Percentiles rank a stretch among this genome's conserved stretches.
phyloP scores from a whole-genome alignment of 176 grass and related monocot species.

The Cenchrus fungigraminus region DNA sequence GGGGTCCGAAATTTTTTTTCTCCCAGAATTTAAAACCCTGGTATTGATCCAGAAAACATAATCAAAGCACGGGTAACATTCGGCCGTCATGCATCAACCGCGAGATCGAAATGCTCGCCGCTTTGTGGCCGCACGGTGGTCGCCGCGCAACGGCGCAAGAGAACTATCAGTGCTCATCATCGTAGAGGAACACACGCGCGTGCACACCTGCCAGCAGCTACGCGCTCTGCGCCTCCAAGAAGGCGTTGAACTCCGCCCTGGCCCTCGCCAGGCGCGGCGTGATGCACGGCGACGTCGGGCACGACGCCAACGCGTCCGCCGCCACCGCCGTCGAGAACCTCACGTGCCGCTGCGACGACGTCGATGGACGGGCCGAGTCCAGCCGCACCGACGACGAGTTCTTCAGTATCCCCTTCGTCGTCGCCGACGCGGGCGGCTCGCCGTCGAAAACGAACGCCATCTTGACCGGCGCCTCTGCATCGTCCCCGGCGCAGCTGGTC shows the following conservation, averaged over 20 bases:
- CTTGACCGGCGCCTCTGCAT: constrained; percentile 64
- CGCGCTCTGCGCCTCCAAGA: constrained; percentile 70
- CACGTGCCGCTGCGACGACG: constrained; percentile 72
- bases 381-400: constrained; percentile 63
- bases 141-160: background rate
- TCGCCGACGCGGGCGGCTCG: constrained; percentile 3
- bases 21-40: too few species aligned
- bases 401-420: constrained; percentile 60
- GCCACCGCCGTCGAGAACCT: constrained; percentile 73
- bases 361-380: constrained; percentile 53
- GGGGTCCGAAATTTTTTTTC: too few species aligned
- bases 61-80: background rate
- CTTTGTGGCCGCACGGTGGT: background rate
- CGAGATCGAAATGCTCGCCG: background rate
- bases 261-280: constrained; percentile 63
- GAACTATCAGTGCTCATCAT: background rate
- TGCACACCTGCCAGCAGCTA: background rate
- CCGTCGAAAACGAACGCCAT: constrained; percentile 78
- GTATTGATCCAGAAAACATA: too few species aligned
- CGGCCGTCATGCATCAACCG: background rate
- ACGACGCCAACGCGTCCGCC: constrained; percentile 27
- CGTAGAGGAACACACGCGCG: background rate
- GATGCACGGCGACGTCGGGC: constrained; percentile 75
- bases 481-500: constrained; percentile 45
- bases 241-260: constrained; percentile 81